Evolutionary conservation across 1,284 basidiomycete genomes (phyloP), one percentile per base, ranked within the genome.

Genomic region (Austropuccinia psidii): DNA sequence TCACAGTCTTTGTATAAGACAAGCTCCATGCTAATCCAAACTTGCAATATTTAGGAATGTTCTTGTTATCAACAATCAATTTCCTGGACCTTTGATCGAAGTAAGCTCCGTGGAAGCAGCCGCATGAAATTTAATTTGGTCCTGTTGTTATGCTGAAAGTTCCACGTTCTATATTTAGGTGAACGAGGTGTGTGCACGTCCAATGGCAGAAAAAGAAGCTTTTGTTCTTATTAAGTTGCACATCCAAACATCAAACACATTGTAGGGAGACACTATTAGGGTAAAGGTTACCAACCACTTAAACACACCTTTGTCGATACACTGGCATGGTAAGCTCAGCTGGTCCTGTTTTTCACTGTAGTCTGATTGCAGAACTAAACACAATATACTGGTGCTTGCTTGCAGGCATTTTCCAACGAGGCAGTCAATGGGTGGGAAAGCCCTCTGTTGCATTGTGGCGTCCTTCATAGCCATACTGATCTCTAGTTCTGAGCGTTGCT

Each of bases 31-130:
- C n/a, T n/a, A n/a, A n/a, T n/a, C n/a, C n/a, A n/a, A n/a, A n/a
- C n/a, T n/a, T n/a, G n/a, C n/a, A n/a, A n/a, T n/a, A n/a, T n/a
- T n/a, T 33, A 69, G 66, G 55, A 55, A 29, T n/a, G 55, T 84
- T 82, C 77, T 84, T 6, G 83, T 84, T 4, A 83, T 85, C n/a
- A 85, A 85, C 62, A 84, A 82, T 1, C 79, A 81, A 69, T 83
- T 77, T 62, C 84, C 84, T 0, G 85, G 85, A 1, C 85, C 85
- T 0, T 81, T 83, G 5, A 82, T 85, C 67, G 83, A 85, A 74
- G 84, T 81, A 1, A 85, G 85, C 76, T 78, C 81, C 37, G 83
- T 19, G 39, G 21, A 21, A 35, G 17, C 49, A n/a, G 17, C n/a
- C n/a, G 33, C 6, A 21, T 35, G 31, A 21, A 52, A 15, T 11